Evolutionary conservation across 768 basidiomycete genomes (phyloP).

Genomic region (Chalciporus piperatus): DNA sequence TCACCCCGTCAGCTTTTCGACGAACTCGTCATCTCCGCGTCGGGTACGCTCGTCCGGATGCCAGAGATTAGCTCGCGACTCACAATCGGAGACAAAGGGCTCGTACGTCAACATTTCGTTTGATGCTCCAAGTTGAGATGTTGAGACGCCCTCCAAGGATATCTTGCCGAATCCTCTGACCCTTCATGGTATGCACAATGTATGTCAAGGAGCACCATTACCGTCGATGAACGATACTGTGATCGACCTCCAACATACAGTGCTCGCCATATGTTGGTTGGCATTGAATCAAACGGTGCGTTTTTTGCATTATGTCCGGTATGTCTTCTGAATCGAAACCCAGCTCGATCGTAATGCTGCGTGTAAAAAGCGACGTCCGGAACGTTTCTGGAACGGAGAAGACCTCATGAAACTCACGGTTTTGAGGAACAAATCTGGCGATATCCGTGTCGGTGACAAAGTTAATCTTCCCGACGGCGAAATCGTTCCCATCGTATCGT

Average conservation of each 20-base stretch:
- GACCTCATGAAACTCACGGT: constrained; percentile 64
- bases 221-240: constrained; percentile 57
- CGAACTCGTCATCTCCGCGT: constrained; percentile 71
- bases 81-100: constrained; percentile 70
- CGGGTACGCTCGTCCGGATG: constrained; percentile 64
- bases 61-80: constrained; percentile 78
- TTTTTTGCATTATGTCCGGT: background rate
- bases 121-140: constrained; percentile 1
- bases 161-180: constrained; percentile 57
- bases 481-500: constrained; percentile 54
- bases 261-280: constrained; percentile 81
- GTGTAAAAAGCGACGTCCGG: constrained; percentile 59
- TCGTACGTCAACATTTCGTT: constrained; percentile 42
- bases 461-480: constrained; percentile 53
- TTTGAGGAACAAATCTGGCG: constrained; percentile 58
- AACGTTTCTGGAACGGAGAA: constrained; percentile 69
- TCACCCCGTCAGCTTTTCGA: constrained; percentile 65
- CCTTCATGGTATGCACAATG: constrained; percentile 45
- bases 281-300: constrained; percentile 83
- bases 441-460: constrained; percentile 73
- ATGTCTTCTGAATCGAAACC: constrained; percentile 1
- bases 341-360: constrained; percentile 64
- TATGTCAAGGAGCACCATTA: constrained; percentile 43
- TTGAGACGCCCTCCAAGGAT: constrained; percentile 42
- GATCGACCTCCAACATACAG: constrained; percentile 69